Conservation (phyloP, 306 rosid species). For the Inga oerstediana region DNA sequence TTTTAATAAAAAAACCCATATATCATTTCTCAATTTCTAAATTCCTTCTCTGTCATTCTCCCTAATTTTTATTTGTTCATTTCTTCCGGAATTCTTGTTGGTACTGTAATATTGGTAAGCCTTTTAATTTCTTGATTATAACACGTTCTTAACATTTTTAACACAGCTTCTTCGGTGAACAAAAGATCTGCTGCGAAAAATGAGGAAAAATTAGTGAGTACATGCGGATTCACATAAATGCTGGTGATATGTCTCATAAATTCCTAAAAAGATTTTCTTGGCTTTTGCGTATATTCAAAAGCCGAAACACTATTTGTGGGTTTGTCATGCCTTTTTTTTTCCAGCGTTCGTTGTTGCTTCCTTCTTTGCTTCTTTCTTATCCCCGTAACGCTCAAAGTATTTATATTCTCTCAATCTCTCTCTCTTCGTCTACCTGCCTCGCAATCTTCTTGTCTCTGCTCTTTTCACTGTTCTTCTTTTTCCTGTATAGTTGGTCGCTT, state of each 20-base stretch:
- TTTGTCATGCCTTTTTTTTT: background rate
- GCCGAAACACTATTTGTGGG: background rate
- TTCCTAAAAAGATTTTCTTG: background rate
- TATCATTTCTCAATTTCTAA: too few species aligned
- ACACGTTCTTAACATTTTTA: background rate
- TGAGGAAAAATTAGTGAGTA: background rate
- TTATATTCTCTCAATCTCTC: background rate
- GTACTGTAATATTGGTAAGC: background rate
- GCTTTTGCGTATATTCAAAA: background rate
- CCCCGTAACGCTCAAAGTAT: slow-evolving; percentile 17
- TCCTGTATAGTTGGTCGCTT: background rate
- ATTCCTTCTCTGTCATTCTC: too few species aligned
- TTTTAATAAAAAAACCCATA: too few species aligned
- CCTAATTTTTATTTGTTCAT: background rate
- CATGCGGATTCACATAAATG: background rate
- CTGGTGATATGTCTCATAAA: background rate
- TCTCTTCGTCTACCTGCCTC: background rate
- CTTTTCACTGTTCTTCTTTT: background rate
- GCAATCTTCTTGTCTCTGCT: background rate
- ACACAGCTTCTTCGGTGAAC: background rate
- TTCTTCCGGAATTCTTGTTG: background rate
- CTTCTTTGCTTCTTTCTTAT: slow-evolving; percentile 15
- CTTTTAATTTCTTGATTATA: background rate
- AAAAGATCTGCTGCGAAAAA: background rate
- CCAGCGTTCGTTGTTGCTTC: background rate